phyloP scores from a whole-genome alignment of 257 asterid genomes.

The Solanum dulcamara region DNA sequence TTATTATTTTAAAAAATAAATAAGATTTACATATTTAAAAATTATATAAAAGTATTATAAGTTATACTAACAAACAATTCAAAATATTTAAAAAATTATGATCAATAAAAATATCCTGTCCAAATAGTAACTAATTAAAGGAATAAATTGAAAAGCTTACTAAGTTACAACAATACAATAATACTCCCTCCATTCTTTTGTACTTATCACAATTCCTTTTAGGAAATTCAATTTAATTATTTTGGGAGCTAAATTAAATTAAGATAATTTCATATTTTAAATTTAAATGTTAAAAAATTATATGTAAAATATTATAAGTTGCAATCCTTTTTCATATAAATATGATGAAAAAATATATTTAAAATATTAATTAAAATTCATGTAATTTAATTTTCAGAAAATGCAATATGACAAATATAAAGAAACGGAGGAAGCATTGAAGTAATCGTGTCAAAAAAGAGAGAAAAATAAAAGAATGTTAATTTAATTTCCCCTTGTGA shows the following conservation, averaged over 20 bases:
- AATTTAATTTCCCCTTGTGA: not conserved
- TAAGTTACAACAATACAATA: not conserved
- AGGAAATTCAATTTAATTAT: too few species aligned
- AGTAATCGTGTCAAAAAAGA: not conserved
- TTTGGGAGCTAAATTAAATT: too few species aligned
- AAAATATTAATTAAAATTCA: not conserved
- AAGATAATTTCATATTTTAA: too few species aligned
- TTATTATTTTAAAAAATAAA: too few species aligned
- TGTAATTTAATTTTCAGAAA: not conserved
- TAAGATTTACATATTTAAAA: too few species aligned
- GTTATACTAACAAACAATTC: too few species aligned
- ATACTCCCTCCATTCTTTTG: not conserved
- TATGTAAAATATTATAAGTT: not conserved
- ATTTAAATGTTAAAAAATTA: not conserved
- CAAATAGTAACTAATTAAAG: too few species aligned
- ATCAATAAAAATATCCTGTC: too few species aligned
- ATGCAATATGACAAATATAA: accelerated
- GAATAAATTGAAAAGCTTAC: too few species aligned
- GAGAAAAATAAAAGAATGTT: not conserved
- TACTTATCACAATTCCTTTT: not conserved
- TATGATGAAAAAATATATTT: not conserved
- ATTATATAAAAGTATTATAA: too few species aligned
- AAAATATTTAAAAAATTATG: too few species aligned
- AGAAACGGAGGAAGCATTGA: not conserved
- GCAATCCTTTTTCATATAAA: not conserved